Evolutionary conservation across 1,284 basidiomycete species (phyloP).

Genomic region (Fistulina hepatica): DNA sequence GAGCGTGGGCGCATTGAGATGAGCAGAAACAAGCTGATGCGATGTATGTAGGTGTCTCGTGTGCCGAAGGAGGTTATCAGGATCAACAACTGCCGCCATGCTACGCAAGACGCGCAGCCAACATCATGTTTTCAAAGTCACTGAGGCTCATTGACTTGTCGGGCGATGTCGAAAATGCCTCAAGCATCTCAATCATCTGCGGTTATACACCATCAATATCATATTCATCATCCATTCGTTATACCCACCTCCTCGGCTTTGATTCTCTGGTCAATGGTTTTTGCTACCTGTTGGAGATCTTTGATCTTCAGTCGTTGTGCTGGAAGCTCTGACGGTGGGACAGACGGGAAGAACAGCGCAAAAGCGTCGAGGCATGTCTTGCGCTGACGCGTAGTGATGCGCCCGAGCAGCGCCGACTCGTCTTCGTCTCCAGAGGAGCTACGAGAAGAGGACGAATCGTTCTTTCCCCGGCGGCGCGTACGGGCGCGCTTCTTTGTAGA

Average conservation of each 20-base stretch:
- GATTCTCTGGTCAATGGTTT: conserved; percentile 53
- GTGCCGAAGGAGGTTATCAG: too few relatives aligned
- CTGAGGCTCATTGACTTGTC: conserved; percentile 55
- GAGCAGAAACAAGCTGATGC: too few relatives aligned
- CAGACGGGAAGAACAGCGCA: conserved; percentile 54
- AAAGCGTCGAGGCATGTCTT: conserved; percentile 47
- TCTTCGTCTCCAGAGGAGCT: conserved; percentile 7
- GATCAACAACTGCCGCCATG: too few relatives aligned
- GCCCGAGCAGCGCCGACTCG: too few relatives aligned
- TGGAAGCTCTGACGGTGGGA: conserved; percentile 30
- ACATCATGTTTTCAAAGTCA: conserved; percentile 68
- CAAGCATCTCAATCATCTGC: conserved; percentile 67
- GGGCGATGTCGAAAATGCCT: conserved; percentile 51
- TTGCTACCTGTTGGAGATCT: conserved; percentile 48
- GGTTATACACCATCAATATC: not conserved
- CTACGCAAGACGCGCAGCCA: conserved; percentile 33
- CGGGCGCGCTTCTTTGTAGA: conserved; percentile 10
- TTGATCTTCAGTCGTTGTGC: conserved; percentile 46
- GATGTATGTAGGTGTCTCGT: too few relatives aligned
- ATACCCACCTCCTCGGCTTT: conserved; percentile 54
- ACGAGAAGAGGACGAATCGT: conserved; percentile 10
- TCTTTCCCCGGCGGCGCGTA: conserved; percentile 13
- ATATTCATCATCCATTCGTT: not conserved
- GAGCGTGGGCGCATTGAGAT: too few relatives aligned
- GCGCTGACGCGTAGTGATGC: conserved; percentile 40